A percentile compares a stretch with the other conserved stretches of the same genome.
These are phyloP conservation scores for Calocera viscosa DNA, from an alignment of 768 basidiomycete species.

Conservation along the genomic window DNA sequence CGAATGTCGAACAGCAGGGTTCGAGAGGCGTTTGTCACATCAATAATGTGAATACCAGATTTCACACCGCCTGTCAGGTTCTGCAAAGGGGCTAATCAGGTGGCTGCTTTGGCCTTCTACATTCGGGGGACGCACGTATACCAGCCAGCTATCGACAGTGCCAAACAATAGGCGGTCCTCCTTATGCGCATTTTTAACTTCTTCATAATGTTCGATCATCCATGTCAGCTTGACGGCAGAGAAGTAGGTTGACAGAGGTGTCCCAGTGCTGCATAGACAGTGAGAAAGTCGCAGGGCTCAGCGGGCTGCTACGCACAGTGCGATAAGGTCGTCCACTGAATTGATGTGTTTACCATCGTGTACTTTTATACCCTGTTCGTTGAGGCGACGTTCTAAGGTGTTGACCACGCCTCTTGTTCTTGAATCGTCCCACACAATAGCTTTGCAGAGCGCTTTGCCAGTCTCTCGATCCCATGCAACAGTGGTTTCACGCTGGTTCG, in stretches of 20 bases:
- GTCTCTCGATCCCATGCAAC: slow-evolving; percentile 86
- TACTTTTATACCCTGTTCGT: slow-evolving; percentile 62
- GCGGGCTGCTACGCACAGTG: neutral
- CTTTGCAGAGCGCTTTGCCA: slow-evolving; percentile 75
- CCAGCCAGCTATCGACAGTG: slow-evolving; percentile 94
- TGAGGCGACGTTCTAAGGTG: slow-evolving; percentile 61
- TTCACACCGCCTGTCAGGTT: slow-evolving; percentile 68
- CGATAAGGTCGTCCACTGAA: neutral
- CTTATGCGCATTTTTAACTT: slow-evolving; percentile 66
- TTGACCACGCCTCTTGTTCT: slow-evolving; percentile 76
- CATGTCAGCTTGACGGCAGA: slow-evolving; percentile 91
- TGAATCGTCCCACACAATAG: slow-evolving; percentile 96
- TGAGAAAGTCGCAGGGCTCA: neutral
- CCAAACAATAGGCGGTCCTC: slow-evolving; percentile 77
- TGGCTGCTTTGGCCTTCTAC: neutral
- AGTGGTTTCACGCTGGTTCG: slow-evolving; percentile 94
- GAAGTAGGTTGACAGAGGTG: slow-evolving; percentile 96
- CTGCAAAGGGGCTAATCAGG: slow-evolving; percentile 28
- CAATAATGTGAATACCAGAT: slow-evolving; percentile 66
- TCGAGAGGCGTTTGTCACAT: slow-evolving; percentile 92
- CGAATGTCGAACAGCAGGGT: slow-evolving; percentile 80
- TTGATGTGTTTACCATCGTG: slow-evolving; percentile 17
- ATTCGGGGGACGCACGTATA: slow-evolving; percentile 46
- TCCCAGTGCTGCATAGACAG: slow-evolving; percentile 52
- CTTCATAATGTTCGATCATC: slow-evolving; percentile 81